Evolutionary conservation across 441 rosid species (phyloP).

Genomic region (Oxalis stricta): DNA sequence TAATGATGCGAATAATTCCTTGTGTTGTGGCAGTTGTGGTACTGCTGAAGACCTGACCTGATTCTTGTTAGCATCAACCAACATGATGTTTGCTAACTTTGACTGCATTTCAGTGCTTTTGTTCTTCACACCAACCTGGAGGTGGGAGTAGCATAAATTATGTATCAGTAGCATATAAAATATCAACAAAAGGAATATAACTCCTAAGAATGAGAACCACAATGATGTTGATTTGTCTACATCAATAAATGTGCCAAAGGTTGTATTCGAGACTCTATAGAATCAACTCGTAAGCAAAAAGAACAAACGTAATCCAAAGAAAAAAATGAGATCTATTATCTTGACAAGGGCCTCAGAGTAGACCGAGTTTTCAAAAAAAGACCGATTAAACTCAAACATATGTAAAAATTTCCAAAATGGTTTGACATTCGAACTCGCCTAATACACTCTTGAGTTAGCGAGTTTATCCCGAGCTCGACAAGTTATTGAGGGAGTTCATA

Average conservation of each 20-base stretch:
- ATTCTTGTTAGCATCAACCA: slow-evolving; percentile 75
- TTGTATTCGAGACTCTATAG: background rate
- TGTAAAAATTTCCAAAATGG: too few species aligned
- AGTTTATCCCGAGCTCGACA: too few species aligned
- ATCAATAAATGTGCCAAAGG: too few species aligned
- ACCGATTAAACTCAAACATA: too few species aligned
- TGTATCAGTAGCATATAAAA: slow-evolving; percentile 2
- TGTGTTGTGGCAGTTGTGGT: slow-evolving; percentile 76
- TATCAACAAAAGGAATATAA: background rate
- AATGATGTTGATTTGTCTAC: background rate
- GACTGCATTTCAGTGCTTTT: slow-evolving; percentile 83
- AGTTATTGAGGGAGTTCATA: too few species aligned
- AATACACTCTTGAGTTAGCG: too few species aligned
- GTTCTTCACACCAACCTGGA: slow-evolving; percentile 87
- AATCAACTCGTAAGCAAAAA: background rate
- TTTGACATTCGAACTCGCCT: too few species aligned
- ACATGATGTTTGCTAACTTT: slow-evolving; percentile 45
- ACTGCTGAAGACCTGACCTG: slow-evolving; percentile 79
- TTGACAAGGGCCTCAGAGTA: too few species aligned
- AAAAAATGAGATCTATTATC: too few species aligned
- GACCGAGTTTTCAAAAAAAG: too few species aligned
- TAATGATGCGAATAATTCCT: slow-evolving; percentile 51
- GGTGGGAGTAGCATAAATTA: slow-evolving; percentile 9
- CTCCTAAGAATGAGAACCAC: background rate
- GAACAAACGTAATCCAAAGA: background rate